phyloP scores from a whole-genome alignment of 148 eudicot genomes.

The Fagopyrum homotropicum region DNA sequence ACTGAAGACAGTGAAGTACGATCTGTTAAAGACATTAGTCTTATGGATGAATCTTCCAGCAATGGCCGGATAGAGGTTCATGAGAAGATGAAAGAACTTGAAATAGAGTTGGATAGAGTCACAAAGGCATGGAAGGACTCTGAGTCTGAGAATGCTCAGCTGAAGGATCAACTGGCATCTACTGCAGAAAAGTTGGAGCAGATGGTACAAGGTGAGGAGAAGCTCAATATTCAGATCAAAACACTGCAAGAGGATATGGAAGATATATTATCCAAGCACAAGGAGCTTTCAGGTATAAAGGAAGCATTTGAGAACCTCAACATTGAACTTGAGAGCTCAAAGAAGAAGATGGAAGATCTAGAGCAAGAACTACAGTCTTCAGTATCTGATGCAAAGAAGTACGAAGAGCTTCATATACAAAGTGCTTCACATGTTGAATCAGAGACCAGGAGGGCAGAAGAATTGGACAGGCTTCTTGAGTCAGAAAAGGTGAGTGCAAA shows the following conservation, averaged over 20 bases:
- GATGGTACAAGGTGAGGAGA: slow-evolving; percentile 44
- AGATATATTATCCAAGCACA: slow-evolving; percentile 56
- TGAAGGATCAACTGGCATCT: slow-evolving; percentile 41
- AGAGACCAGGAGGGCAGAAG: slow-evolving; percentile 43
- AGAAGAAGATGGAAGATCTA: slow-evolving; percentile 59
- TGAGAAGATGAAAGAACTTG: slow-evolving; percentile 69
- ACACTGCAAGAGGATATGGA: slow-evolving; percentile 59
- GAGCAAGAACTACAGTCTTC: slow-evolving; percentile 53
- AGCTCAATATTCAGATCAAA: slow-evolving; percentile 46
- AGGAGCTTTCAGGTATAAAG: slow-evolving; percentile 56
- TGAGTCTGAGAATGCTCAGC: slow-evolving; percentile 51
- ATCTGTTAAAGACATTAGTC: slow-evolving; percentile 26
- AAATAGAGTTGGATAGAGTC: slow-evolving; percentile 54
- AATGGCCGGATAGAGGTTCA: slow-evolving; percentile 68
- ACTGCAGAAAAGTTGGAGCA: slow-evolving; percentile 43
- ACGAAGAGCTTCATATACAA: slow-evolving; percentile 50
- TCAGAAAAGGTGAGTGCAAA: slow-evolving; percentile 37
- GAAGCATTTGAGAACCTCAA: slow-evolving; percentile 59
- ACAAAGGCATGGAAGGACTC: slow-evolving; percentile 42
- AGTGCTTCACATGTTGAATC: slow-evolving; percentile 54
- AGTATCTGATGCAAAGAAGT: slow-evolving; percentile 38
- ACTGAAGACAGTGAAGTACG: slow-evolving; percentile 26
- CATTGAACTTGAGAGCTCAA: slow-evolving; percentile 68
- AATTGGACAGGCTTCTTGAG: slow-evolving; percentile 47
- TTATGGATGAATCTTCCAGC: slow-evolving; percentile 27